phyloP scores from a whole-genome alignment of 2,329 filamentous ascomycete genomes.

The Aspergillus eucalypticola region DNA sequence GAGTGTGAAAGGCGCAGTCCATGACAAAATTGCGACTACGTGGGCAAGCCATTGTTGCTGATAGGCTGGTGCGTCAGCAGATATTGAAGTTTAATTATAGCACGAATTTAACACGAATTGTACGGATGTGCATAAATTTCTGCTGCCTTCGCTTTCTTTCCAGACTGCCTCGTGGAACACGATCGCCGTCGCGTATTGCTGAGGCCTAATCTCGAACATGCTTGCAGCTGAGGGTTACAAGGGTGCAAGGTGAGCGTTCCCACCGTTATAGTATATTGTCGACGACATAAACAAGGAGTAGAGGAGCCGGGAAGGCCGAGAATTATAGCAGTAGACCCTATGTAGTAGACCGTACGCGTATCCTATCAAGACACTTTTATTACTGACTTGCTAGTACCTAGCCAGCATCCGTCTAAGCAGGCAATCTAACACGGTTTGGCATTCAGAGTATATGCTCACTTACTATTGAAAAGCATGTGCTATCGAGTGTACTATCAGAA shows the following conservation, averaged over 20 bases:
- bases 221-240: not conserved
- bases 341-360: not conserved
- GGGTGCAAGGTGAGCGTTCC: not conserved
- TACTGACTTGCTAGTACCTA: not conserved
- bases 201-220: not conserved
- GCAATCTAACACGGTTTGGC: not conserved
- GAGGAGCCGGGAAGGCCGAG: not conserved
- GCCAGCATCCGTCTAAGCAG: not conserved
- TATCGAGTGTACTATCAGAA: slow-evolving; percentile 15
- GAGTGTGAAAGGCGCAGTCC: not conserved
- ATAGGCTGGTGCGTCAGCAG: slow-evolving; percentile 8
- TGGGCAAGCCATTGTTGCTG: slow-evolving; percentile 5
- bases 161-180: slow-evolving; percentile 13
- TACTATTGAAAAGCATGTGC: slow-evolving; percentile 6
- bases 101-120: not conserved
- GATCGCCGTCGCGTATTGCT: slow-evolving; percentile 2
- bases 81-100: slow-evolving; percentile 16
- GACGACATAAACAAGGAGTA: not conserved
- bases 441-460: not conserved
- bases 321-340: not conserved
- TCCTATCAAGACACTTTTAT: not conserved
- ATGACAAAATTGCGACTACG: not conserved
- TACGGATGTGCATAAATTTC: not conserved
- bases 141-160: not conserved
- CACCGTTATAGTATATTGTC: not conserved